These are phyloP conservation scores for Tetraselmis striata DNA, from an alignment of 139 green algal genomes.

Conservation along the genomic window DNA sequence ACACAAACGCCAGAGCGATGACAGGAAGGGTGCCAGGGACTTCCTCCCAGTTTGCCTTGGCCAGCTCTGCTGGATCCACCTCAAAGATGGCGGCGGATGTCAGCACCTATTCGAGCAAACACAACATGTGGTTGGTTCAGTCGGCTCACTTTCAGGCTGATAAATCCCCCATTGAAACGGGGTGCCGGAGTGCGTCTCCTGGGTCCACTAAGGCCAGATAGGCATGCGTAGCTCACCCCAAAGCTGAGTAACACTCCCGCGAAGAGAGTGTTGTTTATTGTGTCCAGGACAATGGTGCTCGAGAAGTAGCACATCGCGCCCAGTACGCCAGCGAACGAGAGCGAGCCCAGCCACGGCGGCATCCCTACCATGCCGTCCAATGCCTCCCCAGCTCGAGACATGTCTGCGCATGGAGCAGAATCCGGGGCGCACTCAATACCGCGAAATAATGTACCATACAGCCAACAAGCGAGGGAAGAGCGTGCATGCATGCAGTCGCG, in stretches of 20 bases:
- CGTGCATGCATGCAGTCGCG: background rate
- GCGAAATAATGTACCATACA: background rate
- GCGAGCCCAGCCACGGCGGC: slow-evolving; percentile 4
- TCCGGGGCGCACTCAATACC: background rate
- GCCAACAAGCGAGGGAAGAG: background rate
- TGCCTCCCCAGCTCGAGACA: slow-evolving; percentile 33
- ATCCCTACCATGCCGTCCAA: slow-evolving; percentile 8
- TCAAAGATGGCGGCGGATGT: slow-evolving; percentile 20
- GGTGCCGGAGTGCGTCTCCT: too few relatives aligned
- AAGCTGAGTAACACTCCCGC: slow-evolving; percentile 39
- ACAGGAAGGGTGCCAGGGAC: slow-evolving; percentile 60
- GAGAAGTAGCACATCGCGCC: slow-evolving; percentile 50
- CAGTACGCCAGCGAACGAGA: slow-evolving; percentile 32
- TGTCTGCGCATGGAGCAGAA: slow-evolving; percentile 23
- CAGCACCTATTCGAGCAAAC: slow-evolving; percentile 28
- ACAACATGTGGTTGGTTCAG: too few relatives aligned
- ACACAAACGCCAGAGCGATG: slow-evolving; percentile 65
- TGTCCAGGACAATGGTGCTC: slow-evolving; percentile 34
- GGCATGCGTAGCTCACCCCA: slow-evolving; percentile 9
- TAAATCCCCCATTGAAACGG: too few relatives aligned
- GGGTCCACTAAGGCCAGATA: too few relatives aligned
- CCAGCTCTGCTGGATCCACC: slow-evolving; percentile 31
- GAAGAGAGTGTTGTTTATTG: slow-evolving; percentile 45
- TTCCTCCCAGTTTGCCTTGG: slow-evolving; percentile 40
- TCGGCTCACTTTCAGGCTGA: too few relatives aligned